Evolutionary conservation across 148 eudicot species (phyloP), one percentile per base, ranked within the genome.

Genomic region (Arbutus unedo): DNA sequence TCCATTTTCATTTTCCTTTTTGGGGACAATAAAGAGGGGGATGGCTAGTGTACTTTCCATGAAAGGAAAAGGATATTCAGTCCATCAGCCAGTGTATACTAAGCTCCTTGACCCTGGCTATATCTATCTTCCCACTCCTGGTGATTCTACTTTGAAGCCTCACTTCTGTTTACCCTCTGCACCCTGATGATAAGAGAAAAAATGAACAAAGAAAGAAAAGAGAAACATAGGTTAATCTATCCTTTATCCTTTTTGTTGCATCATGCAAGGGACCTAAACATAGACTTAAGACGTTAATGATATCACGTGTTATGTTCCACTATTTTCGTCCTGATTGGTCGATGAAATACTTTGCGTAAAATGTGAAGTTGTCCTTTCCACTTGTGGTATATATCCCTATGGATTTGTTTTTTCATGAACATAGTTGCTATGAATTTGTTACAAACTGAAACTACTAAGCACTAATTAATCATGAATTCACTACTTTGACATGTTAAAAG

Each of bases 401-500:
- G 18, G 54, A 11, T 64, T 82, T 62, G 19, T 44, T 38, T 13
- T 44, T 47, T 82, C 57, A 9, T 75, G 72, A 18, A 59, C n/a
- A 14, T 74, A 25, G 49, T 10, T 66, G 6, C 16, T 79, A 11
- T 70, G 55, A 64, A 21, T 47, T 64, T 44, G 9, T 60, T 21
- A 23, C 5, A 8, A 64, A 25, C 25, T 15, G 13, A 38, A 80
- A 31, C 71, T 43, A 31, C 54, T 53, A 38, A 77, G 21, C 54
- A 8, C 43, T 60, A n/a, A 50, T 18, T 48, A 57, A 66, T 47
- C 25, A 77, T 15, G 13, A 55, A 5, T 77, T 60, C 14, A 44
- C 81, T 75, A 67, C 6, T 74, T 74, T 77, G 44, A 31, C 25
- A 47, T 79, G 53, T 81, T 75, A 53, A 51, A 6, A 13, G 18